Base-by-base conservation (phyloP, 1,139 yeast species). In the Pichia kudriavzevii region DNA sequence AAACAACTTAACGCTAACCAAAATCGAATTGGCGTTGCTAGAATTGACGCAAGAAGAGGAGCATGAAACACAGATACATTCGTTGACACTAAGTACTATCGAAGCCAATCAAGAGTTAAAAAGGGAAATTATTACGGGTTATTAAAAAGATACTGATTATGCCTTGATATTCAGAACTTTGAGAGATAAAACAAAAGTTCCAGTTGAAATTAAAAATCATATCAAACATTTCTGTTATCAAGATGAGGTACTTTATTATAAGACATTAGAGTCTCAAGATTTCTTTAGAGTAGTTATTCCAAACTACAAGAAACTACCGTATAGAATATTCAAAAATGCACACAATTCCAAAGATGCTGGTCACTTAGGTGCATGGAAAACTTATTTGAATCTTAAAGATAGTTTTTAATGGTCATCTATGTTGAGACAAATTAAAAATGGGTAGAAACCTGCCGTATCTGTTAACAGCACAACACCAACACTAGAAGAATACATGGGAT, bases 361-460 rank as follows among this genome's bases (percentile, higher is more conserved):
- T 19, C 38, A 31, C 16, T 23, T 31, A 26, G 35, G 38, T 13
- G 8, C 17, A 12, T 25, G 18, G 21, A 25, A 24, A 11, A 34
- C 36, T 4, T 22, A 31, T 18, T 8, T 6, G 13, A 24, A 10
- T 5, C 9, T 32, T 10, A 9, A n/a, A 8, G 10, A 10, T 8
- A 13, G 23, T 2, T 35, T 31, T 15, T 32, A 26, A 13, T 36
- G 36, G 39, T 14, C 13, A 18, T 22, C 17, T 2, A 32, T 32
- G 32, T 10, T 27, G 5, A 22, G 7, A 3, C n/a, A 30, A 2
- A 19, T 36, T 17, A 20, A 28, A 10, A 21, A 7, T n/a, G n/a
- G n/a, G n/a, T n/a, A n/a, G n/a, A n/a, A n/a, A n/a, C n/a, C n/a
- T n/a, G n/a, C n/a, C n/a, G n/a, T n/a, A n/a, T n/a, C n/a, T n/a